phyloP scores from a whole-genome alignment of 2,329 filamentous ascomycete genomes.

The Aspergillus glaucus region DNA sequence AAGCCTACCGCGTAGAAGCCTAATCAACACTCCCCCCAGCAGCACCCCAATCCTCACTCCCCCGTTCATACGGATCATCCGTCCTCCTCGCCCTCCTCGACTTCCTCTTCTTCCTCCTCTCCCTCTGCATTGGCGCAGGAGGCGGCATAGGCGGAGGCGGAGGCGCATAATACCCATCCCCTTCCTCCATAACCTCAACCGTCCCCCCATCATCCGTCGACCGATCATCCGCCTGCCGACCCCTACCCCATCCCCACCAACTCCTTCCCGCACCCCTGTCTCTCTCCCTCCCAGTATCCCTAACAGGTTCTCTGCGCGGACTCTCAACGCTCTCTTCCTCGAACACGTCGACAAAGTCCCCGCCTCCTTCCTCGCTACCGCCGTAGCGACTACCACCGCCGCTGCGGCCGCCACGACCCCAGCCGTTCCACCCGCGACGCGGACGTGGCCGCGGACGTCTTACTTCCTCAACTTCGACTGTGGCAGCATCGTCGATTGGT shows the following conservation, averaged over 20 bases:
- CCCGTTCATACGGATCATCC: conserved; percentile 40
- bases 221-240: conserved; percentile 11
- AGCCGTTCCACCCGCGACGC: no score
- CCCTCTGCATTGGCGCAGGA: conserved; percentile 15
- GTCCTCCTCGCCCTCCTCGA: conserved; percentile 42
- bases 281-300: neutral
- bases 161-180: conserved; percentile 38
- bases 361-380: conserved; percentile 23
- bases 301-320: neutral
- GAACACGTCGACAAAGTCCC: conserved; percentile 15
- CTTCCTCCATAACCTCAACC: conserved; percentile 57
- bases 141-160: conserved; percentile 27
- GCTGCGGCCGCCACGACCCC: neutral
- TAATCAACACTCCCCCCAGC: conserved; percentile 7
- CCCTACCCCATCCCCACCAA: conserved; percentile 29
- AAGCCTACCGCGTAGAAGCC: neutral
- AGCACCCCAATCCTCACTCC: conserved; percentile 22
- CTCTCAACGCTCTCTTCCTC: conserved; percentile 2
- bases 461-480: no score
- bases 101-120: no score
- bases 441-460: no score
- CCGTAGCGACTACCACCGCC: conserved; percentile 13
- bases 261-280: neutral
- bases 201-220: conserved; percentile 36
- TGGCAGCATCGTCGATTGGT: no score